Base-by-base conservation (phyloP, 257 asterid genomes). In the Echium plantagineum region DNA sequence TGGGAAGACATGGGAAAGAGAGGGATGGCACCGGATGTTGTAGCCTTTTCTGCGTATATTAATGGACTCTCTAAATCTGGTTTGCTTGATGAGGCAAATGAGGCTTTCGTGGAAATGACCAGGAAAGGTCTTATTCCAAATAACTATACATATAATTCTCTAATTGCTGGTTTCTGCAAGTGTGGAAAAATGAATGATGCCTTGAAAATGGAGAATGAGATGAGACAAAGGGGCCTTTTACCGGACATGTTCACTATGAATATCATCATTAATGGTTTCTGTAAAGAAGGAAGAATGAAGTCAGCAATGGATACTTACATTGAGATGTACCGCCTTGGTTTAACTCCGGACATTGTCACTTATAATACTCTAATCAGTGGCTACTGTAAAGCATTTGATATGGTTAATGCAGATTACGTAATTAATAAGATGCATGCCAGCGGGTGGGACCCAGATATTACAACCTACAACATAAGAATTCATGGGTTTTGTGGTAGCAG, bases 361-460 rank as follows among this genome's bases (percentile, higher is more conserved):
- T 91, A 85, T 72, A 91, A 88, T 81, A 84, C 95, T 56, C 77
- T 88, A 82, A 85, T 91, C 62, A 68, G 77, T 42, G 96, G 98
- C 58, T 88, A 80, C 79, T 88, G 94, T 72, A 81, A 76, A 76
- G 81, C 77, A 66, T 85, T 83, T 46, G 95, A 91, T 82, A 72
- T 91, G 83, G 69, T 75, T 58, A 80, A 72, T 47, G 96, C 86
- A 8, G 84, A 84, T 75, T 73, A 72, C 75, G 57, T 84, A 66
- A 79, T 83, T 47, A 74, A 68, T 64, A 79, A 60, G 49, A 74
- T 88, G 88, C 75, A 72, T 63, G 65, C 70, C 49, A 78, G 73
- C 63, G 98, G 98, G 22, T 79, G 82, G 87, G 84, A 78, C 28
- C 95, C 94, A 0, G 95, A 91, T 80, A 64, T 91, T 57, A 75